Conservation (phyloP, 768 basidiomycete species). For the Lentinula edodes region DNA sequence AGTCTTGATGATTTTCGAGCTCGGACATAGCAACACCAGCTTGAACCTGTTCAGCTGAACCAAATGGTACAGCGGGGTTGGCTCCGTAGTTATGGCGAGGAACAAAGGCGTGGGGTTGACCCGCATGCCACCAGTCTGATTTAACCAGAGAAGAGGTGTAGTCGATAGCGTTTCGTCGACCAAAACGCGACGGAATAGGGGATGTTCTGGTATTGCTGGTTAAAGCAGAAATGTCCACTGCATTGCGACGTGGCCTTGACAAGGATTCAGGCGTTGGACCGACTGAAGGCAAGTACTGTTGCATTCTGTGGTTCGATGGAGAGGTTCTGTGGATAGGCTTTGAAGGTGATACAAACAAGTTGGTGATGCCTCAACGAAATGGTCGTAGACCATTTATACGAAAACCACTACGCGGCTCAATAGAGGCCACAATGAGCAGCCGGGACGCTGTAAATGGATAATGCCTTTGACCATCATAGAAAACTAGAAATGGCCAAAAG, state of each 20-base stretch:
- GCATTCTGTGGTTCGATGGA: not conserved
- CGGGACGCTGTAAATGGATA: not conserved
- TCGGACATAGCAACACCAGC: slow-evolving; percentile 5
- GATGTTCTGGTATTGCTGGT: not conserved
- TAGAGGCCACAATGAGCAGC: not conserved
- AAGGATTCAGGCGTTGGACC: not conserved
- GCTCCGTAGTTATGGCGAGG: not conserved
- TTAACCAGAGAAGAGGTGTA: not conserved
- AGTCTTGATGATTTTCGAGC: not conserved
- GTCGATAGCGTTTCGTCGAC: slow-evolving; percentile 4
- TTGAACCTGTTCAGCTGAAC: not conserved
- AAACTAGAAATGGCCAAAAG: not conserved
- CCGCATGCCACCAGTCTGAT: slow-evolving; percentile 2
- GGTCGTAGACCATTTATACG: not conserved
- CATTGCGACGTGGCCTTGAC: not conserved
- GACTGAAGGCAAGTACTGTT: not conserved
- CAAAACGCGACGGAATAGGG: not conserved
- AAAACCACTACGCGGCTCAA: not conserved
- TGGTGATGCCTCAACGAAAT: not conserved
- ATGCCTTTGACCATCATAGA: not conserved
- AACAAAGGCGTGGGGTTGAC: not conserved
- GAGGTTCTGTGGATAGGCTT: not conserved
- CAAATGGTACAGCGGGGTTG: not conserved
- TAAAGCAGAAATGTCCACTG: not conserved
- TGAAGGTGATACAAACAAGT: not conserved